Percentiles rank a stretch among this genome's conserved stretches.
Evolutionary conservation across 2,329 filamentous ascomycete genomes (phyloP).

Genomic region (Cucurbitaria berberidis): DNA sequence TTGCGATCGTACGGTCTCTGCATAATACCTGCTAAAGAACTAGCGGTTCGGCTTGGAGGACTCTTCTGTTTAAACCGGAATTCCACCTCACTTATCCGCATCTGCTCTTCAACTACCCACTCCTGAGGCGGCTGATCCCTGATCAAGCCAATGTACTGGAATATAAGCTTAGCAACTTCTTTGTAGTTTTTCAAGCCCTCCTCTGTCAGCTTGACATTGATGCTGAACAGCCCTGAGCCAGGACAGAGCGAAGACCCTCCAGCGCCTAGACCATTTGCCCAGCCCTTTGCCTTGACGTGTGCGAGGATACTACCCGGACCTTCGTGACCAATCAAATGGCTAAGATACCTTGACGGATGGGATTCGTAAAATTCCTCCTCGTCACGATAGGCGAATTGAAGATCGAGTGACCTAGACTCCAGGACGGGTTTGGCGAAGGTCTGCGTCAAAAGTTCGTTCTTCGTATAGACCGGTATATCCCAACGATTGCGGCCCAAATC

Average conservation of each 20-base stretch:
- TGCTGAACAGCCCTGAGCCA: slow-evolving; percentile 79
- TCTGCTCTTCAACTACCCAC: slow-evolving; percentile 95
- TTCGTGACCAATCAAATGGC: slow-evolving; percentile 89
- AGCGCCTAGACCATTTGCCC: slow-evolving; percentile 82
- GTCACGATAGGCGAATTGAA: slow-evolving; percentile 85
- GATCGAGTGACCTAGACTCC: slow-evolving; percentile 78
- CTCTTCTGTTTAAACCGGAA: slow-evolving; percentile 96
- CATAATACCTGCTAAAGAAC: slow-evolving; percentile 84
- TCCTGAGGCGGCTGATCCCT: slow-evolving; percentile 79
- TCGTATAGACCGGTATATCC: slow-evolving; percentile 67
- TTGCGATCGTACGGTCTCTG: slow-evolving; percentile 87
- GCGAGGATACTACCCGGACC: slow-evolving; percentile 91
- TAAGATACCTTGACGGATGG: slow-evolving; percentile 84
- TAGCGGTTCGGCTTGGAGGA: slow-evolving; percentile 87
- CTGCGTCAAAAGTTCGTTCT: slow-evolving; percentile 69
- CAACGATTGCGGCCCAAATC: slow-evolving; percentile 71
- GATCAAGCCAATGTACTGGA: slow-evolving; percentile 90
- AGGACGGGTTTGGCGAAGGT: slow-evolving; percentile 91
- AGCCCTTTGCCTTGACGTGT: slow-evolving; percentile 87
- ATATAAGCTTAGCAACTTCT: slow-evolving; percentile 81
- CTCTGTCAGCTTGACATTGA: slow-evolving; percentile 80
- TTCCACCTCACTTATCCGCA: slow-evolving; percentile 86
- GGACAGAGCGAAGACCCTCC: slow-evolving; percentile 78
- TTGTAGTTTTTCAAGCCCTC: slow-evolving; percentile 83
- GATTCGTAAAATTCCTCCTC: slow-evolving; percentile 80